Evolutionary conservation across 306 rosid species (phyloP), one percentile per base, ranked within the genome.

Genomic region (Ziziphus jujuba): DNA sequence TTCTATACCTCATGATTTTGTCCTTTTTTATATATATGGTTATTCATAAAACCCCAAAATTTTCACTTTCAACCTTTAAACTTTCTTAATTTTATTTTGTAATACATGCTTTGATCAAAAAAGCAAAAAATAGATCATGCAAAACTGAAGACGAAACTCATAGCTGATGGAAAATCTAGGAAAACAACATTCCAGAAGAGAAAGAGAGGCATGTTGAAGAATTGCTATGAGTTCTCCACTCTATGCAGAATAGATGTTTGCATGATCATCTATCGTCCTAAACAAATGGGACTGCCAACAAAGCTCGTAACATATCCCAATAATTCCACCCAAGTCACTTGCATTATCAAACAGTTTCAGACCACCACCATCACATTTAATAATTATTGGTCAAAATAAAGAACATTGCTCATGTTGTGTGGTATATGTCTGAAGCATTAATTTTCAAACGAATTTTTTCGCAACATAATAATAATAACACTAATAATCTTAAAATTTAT

Each of bases 161-260:
- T 79, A 22, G 7, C 55, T 1, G 65, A 69, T 34, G 75, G 52
- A 33, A 52, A 77, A 16, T 36, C 72, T 2, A 71, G 79, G 21
- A 73, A 54, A 49, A 69, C 72, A 6, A 79, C 83, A 4, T 69
- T 73, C 61, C 60, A 58, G 56, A 79, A 79, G 21, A 64, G 79
- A 20, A 79, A 64, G 11, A 70, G 45, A 3, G 79, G 79, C 0
- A 7, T 73, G 17, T 2, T 79, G 35, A 79, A 73, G 69, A 79
- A 79, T 34, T 58, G 70, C 2, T 38, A 48, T 5, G 79, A 79
- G 19, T 69, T 79, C 0, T 69, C 65, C 59, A 65, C 78, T 9
- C 79, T 79, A 2, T 79, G 79, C 20, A 67, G 44, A 16, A 12
- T 60, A 38, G 75, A 70, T 43, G 49, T 55, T 5, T 70, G 67